Conservation (phyloP, 176 grass and related monocot genomes). For the Juncus effusus region DNA sequence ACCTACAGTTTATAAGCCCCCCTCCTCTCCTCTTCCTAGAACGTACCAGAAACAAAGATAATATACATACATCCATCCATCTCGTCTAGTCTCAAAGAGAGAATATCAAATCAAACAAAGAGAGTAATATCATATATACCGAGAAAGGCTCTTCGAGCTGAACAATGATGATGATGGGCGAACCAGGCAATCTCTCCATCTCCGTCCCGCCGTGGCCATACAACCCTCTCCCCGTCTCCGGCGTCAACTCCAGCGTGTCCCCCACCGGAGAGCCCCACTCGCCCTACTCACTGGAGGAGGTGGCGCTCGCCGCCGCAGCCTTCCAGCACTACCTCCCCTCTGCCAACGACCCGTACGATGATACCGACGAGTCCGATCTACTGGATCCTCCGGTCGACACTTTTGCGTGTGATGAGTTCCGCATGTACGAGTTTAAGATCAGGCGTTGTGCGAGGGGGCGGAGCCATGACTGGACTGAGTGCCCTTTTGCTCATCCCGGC, state of each 20-base stretch:
- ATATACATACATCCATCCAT: too few relatives aligned
- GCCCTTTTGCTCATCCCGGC: constrained; percentile 88
- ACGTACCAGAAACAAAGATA: constrained; percentile 13
- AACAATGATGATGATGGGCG: constrained; percentile 67
- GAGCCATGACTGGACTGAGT: constrained; percentile 98
- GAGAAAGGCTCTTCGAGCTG: background rate
- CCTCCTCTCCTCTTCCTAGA: constrained; percentile 2
- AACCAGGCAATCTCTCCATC: constrained; percentile 36
- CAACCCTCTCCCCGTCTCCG: constrained; percentile 36
- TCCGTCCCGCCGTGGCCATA: constrained; percentile 63
- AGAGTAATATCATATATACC: background rate
- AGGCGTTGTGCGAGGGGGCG: constrained; percentile 63
- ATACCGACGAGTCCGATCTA: constrained; percentile 25
- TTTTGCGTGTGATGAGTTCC: constrained; percentile 78
- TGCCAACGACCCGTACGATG: constrained; percentile 19
- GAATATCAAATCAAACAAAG: background rate
- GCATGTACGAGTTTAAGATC: constrained; percentile 99
- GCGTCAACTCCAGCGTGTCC: constrained; percentile 20
- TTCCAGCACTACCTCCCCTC: constrained; percentile 46
- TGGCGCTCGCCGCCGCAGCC: constrained; percentile 17
- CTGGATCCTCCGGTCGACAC: constrained; percentile 39
- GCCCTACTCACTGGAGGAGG: constrained; percentile 43
- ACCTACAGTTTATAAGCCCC: constrained; percentile 48
- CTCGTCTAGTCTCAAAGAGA: constrained; percentile 8
- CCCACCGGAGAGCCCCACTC: constrained; percentile 33